These are phyloP conservation scores for Lactarius quietus DNA, from an alignment of 768 basidiomycete species.

Conservation along the genomic window DNA sequence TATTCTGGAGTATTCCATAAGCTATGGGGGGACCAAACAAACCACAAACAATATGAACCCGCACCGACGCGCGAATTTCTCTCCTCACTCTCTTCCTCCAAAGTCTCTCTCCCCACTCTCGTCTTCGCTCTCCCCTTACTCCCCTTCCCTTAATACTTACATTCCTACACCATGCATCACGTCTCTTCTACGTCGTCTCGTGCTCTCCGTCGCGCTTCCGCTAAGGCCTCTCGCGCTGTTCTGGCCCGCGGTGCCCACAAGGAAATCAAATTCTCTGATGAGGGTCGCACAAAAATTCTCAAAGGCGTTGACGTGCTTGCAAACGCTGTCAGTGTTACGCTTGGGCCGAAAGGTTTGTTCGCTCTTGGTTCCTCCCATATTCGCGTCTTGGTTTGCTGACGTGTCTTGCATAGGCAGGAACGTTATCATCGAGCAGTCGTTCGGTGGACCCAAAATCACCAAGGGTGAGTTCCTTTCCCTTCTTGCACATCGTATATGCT, in stretches of 20 bases:
- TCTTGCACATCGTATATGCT: background rate
- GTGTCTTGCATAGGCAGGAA: constrained; percentile 64
- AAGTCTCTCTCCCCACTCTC: constrained; percentile 17
- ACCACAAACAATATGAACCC: constrained; percentile 1
- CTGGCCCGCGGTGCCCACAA: constrained; percentile 81
- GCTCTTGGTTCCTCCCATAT: background rate
- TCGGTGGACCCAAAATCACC: constrained; percentile 90
- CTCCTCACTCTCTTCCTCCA: background rate
- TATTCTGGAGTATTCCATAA: constrained; percentile 1
- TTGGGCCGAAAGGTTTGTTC: constrained; percentile 85
- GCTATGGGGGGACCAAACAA: constrained; percentile 6
- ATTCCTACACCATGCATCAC: constrained; percentile 56
- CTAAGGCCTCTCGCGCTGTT: constrained; percentile 51
- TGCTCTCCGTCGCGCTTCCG: constrained; percentile 64
- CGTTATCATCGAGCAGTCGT: constrained; percentile 96
- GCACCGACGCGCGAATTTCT: background rate
- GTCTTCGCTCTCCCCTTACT: constrained; percentile 16
- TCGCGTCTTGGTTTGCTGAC: constrained; percentile 22
- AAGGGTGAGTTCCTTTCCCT: constrained; percentile 57
- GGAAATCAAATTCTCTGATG: constrained; percentile 96
- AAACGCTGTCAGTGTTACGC: constrained; percentile 93
- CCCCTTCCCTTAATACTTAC: constrained; percentile 18
- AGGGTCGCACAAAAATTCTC: constrained; percentile 89
- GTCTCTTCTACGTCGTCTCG: constrained; percentile 62
- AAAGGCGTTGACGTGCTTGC: constrained; percentile 96